These are phyloP conservation scores for Posidonia australis DNA, from an alignment of 106 monocot species.

Conservation along the genomic window DNA sequence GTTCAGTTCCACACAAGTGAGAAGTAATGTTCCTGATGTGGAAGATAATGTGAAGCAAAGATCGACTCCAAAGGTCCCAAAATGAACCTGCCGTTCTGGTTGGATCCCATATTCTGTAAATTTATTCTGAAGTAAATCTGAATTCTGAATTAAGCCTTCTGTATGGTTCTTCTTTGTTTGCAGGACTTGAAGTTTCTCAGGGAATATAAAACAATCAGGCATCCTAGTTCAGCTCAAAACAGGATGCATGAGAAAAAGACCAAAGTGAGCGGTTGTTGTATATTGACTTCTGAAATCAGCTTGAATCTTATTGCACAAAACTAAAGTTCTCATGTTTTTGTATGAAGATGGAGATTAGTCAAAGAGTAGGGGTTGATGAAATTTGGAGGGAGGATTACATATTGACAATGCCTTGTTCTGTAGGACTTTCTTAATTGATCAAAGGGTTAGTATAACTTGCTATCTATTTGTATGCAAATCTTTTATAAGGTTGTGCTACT, in stretches of 20 bases:
- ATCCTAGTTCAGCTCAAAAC: not conserved
- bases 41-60: not conserved
- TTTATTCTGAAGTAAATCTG: not conserved
- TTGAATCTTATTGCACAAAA: not conserved
- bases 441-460: too few species aligned
- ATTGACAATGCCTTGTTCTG: not conserved
- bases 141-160: not conserved
- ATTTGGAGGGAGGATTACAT: not conserved
- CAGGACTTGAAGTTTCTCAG: not conserved
- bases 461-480: too few species aligned
- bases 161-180: not conserved
- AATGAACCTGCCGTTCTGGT: not conserved
- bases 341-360: not conserved
- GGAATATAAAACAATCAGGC: not conserved
- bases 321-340: not conserved
- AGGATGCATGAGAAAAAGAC: not conserved
- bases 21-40: not conserved
- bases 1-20: not conserved
- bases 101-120: not conserved
- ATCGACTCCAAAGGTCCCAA: not conserved
- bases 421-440: too few species aligned
- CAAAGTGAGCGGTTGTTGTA: not conserved
- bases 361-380: not conserved
- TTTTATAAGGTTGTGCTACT: too few species aligned
- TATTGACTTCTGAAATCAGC: not conserved